Base-by-base conservation (phyloP, 139 green algal species). In the Chlamydomonas sphaeroides region DNA sequence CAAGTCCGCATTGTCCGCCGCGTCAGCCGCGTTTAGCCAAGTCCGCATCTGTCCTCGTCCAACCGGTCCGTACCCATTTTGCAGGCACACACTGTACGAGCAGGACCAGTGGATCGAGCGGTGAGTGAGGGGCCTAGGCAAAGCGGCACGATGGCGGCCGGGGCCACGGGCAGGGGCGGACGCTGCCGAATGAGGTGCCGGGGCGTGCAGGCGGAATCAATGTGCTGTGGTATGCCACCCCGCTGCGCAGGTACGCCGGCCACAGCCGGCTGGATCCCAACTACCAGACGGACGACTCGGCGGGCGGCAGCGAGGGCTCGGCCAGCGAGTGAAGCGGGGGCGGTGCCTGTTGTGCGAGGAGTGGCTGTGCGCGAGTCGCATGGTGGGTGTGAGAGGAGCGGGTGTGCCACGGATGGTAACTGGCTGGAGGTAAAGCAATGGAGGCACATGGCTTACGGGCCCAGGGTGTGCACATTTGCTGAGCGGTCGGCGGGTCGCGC, bases 21-120 rank as follows among this genome's bases (percentile, higher is more conserved):
- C 11, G n/a, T 18, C 30, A 26, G 15, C 85, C 62, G 68, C 48
- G 93, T n/a, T 86, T 30, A 80, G 85, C 1, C 93, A 97, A 80
- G 88, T 59, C 25, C 79, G 97, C 48, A 81, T 95, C 86, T 53
- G 45, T 53, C 11, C 45, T 21, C 10, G 45, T n/a, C 11, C 11
- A 53, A 53, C 14, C 45, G 45, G 11, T 53, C 11, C 45, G 14
- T 14, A 53, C 45, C 14, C 45, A 21, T 14, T 53, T 53, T 53
- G 10, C 45, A 53, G 45, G 45, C 95, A 98, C 85, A 90, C 81
- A 14, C 84, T 98, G 68, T 89, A 89, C 49, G 95, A 98, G 84
- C 93, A 92, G 90, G 89, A 96, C 59, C 87, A 89, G 39, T 98
- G 93, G 93, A 80, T 97, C 71, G 79, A 92, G 73, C 65, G 68